Base-by-base conservation (phyloP, 1,284 basidiomycete genomes). In the Leccinum pachyderme region DNA sequence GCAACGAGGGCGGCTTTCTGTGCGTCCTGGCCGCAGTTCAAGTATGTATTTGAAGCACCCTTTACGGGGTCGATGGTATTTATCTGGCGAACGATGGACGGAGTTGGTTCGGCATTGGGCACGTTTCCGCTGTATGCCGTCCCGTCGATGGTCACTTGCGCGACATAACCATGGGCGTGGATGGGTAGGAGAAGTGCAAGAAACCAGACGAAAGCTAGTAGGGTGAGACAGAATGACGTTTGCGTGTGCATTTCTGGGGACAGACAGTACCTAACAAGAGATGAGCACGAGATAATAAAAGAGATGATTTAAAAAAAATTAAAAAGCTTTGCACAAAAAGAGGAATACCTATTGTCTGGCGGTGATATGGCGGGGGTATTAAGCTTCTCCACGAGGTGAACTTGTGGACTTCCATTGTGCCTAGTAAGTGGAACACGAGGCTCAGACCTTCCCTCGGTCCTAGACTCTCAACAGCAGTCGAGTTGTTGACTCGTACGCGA, bases 21-120 rank as follows among this genome's bases (percentile, higher is more conserved):
- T 3, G 85, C 81, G 27, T 74, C 70, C n/a, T 75, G 70, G 2
- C 89, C 89, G 63, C 89, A 91, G 65, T 80, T 85, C 11, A 90
- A 45, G 56, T 76, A 75, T 1, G 76, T 61, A 64, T 88, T 88
- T 44, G 54, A 70, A 13, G 85, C 75, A 50, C 83, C 83, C 67
- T 87, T 85, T 61, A 88, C 81, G 0, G 89, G 89, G 18, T 73
- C 68, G 49, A 80, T 78, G 32, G 70, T 71, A 62, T 72, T 72
- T 56, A 90, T 76, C 56, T 81, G 79, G 31, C 88, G 85, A 58
- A 91, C 81, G 47, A 83, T 78, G 60, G 81, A 83, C 28, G 68
- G 63, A 9, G 69, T 69, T 43, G 74, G 65, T 29, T 71, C 51
- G 22, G 73, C 75, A 54, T 72, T 72, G 41, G 84, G 83, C 9